Evolutionary conservation across 164 flowering plant genomes (phyloP).

Genomic region (Liriodendron chinense): DNA sequence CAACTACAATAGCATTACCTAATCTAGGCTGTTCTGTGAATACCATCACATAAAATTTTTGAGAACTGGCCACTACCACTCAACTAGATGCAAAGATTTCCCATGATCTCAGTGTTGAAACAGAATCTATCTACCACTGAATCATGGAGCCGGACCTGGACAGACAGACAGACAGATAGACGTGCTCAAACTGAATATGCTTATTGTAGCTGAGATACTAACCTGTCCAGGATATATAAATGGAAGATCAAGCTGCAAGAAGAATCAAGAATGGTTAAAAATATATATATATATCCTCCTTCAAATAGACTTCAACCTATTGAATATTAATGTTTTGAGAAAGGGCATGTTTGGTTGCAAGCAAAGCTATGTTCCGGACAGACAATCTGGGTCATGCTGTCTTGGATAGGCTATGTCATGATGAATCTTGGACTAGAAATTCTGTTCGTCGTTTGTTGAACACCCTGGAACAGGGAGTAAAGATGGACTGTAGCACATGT

Average conservation of each 20-base stretch:
- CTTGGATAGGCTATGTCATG: not conserved
- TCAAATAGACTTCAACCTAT: not conserved
- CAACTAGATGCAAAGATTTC: not conserved
- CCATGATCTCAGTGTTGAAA: too few relatives aligned
- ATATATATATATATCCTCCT: not conserved
- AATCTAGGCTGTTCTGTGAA: not conserved
- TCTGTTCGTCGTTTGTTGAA: not conserved
- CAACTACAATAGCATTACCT: not conserved
- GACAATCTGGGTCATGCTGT: too few relatives aligned
- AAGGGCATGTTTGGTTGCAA: not conserved
- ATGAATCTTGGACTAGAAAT: not conserved
- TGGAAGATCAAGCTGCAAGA: slow-evolving; percentile 95
- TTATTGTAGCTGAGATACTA: slow-evolving; percentile 16
- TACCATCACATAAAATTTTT: too few relatives aligned
- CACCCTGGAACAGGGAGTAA: not conserved
- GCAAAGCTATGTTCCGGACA: not conserved
- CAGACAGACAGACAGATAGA: too few relatives aligned
- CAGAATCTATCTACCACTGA: too few relatives aligned
- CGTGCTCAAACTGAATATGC: not conserved
- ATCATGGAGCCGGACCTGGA: too few relatives aligned
- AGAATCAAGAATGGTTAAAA: slow-evolving; percentile 10
- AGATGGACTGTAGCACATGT: not conserved
- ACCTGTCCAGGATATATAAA: slow-evolving; percentile 96
- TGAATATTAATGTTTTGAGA: not conserved
- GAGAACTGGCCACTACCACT: not conserved